These are phyloP conservation scores for Geosiphon pyriformis DNA, from an alignment of 192 early-diverging fungal species.

Conservation along the genomic window DNA sequence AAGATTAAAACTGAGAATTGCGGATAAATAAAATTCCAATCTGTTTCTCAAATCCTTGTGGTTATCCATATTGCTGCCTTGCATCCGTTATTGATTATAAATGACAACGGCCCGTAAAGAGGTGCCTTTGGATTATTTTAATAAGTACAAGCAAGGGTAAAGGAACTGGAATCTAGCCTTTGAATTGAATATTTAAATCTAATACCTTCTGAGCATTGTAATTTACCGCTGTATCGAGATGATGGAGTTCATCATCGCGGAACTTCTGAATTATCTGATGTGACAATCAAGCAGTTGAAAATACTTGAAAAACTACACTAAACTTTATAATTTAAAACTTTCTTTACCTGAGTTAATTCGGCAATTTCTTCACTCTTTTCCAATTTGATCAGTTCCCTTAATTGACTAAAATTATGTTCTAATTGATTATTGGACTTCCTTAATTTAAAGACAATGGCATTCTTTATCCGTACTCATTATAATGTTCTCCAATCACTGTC, in stretches of 20 bases:
- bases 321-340: too few species aligned
- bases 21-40: too few species aligned
- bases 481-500: constrained; percentile 92
- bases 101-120: constrained; percentile 62
- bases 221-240: constrained; percentile 83
- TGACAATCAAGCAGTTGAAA: neutral
- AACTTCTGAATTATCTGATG: constrained; percentile 72
- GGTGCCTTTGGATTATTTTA: constrained; percentile 81
- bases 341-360: constrained; percentile 50
- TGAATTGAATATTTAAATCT: neutral
- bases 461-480: constrained; percentile 67
- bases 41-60: constrained; percentile 57
- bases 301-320: too few species aligned
- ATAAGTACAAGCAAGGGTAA: neutral
- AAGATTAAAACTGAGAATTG: too few species aligned
- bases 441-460: neutral
- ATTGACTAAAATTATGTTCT: constrained; percentile 45
- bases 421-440: neutral
- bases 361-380: constrained; percentile 56
- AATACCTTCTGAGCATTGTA: constrained; percentile 71
- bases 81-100: constrained; percentile 82
- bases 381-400: constrained; percentile 75
- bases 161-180: constrained; percentile 9
- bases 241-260: constrained; percentile 93
- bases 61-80: constrained; percentile 91